Conservation (phyloP, 2,329 filamentous ascomycete genomes). For the Stemphylium beticola region DNA sequence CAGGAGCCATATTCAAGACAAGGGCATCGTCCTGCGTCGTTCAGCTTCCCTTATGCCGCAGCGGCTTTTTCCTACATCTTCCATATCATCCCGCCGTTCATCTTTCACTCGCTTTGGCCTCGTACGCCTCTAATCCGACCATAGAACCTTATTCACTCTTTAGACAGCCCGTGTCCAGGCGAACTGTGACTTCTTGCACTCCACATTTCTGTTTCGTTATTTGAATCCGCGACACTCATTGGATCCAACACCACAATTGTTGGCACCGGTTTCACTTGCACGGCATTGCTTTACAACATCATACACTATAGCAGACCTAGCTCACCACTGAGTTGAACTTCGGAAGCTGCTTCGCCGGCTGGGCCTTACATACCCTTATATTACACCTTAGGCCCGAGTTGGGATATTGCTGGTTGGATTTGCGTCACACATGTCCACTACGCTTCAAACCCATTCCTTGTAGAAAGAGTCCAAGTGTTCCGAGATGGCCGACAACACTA, state of each 20-base stretch:
- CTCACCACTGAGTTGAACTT: slow-evolving; percentile 10
- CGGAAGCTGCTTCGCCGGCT: slow-evolving; percentile 15
- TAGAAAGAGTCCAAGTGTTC: slow-evolving; percentile 3
- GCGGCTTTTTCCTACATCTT: slow-evolving; percentile 34
- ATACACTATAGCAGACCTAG: slow-evolving; percentile 16
- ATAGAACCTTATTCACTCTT: slow-evolving; percentile 29
- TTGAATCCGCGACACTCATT: slow-evolving; percentile 27
- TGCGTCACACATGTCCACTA: slow-evolving; percentile 24
- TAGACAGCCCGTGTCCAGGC: slow-evolving; percentile 21
- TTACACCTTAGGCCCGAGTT: neutral
- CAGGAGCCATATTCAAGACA: slow-evolving; percentile 35
- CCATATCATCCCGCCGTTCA: slow-evolving; percentile 31
- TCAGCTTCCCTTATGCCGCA: slow-evolving; percentile 34
- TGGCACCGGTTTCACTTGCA: slow-evolving; percentile 4
- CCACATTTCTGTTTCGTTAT: slow-evolving; percentile 27
- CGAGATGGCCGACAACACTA: slow-evolving; percentile 28
- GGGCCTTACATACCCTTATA: slow-evolving; percentile 5
- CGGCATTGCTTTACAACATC: slow-evolving; percentile 5
- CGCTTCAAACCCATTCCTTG: slow-evolving; percentile 34
- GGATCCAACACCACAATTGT: slow-evolving; percentile 10
- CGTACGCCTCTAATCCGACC: slow-evolving; percentile 30
- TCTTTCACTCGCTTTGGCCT: slow-evolving; percentile 30
- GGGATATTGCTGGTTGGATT: slow-evolving; percentile 9
- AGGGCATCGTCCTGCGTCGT: slow-evolving; percentile 29
- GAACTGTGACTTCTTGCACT: slow-evolving; percentile 12